phyloP scores from a whole-genome alignment of 257 asterid genomes.

The Scutellaria galericulata region DNA sequence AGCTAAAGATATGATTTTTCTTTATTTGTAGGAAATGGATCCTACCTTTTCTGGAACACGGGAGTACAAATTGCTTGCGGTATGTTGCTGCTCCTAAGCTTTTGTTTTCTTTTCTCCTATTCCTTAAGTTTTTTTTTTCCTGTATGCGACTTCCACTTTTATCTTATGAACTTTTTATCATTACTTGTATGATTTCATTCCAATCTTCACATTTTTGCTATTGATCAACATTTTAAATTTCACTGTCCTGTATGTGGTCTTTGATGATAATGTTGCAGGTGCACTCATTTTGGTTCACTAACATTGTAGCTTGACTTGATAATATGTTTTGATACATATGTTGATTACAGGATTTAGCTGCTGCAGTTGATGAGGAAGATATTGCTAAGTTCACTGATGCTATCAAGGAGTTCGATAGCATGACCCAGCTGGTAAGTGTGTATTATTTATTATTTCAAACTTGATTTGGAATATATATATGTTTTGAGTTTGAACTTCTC shows the following conservation, averaged over 20 bases:
- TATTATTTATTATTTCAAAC: background rate
- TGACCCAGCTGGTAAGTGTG: conserved; percentile 55
- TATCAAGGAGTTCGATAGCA: conserved; percentile 94
- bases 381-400: conserved; percentile 92
- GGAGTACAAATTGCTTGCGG: conserved; percentile 79
- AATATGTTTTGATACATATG: conserved; percentile 13
- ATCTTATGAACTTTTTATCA: conserved; percentile 1
- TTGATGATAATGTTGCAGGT: too few species aligned
- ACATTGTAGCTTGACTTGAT: conserved; percentile 14
- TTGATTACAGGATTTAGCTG: conserved; percentile 69
- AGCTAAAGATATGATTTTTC: conserved; percentile 25
- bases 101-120: background rate
- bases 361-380: conserved; percentile 95
- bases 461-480: background rate
- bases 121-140: background rate
- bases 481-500: conserved; percentile 4
- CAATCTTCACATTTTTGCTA: conserved; percentile 21
- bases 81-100: conserved; percentile 43
- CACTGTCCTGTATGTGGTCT: too few species aligned
- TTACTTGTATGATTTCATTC: background rate
- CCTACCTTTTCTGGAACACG: conserved; percentile 97
- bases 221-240: conserved; percentile 10
- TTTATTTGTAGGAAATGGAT: conserved; percentile 77
- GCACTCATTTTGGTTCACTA: too few species aligned
- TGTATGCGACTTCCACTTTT: conserved; percentile 19